Base-by-base conservation (phyloP, 371 early-diverging fungal species). In the Choanephora cucurbitarum region DNA sequence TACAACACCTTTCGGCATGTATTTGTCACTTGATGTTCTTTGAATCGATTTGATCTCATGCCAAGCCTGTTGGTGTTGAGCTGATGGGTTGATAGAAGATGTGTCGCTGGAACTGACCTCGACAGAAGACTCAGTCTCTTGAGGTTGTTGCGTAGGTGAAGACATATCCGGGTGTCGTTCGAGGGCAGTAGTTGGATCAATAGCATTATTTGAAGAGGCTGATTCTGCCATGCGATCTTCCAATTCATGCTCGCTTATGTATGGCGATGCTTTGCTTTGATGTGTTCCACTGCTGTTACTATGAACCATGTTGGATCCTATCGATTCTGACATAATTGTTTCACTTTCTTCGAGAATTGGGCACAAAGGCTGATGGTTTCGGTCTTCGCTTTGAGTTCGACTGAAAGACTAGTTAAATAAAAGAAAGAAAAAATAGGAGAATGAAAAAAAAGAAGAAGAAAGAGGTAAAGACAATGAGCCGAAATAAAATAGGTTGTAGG, bases 271-370 rank as follows among this genome's bases (percentile, higher is more conserved):
- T 32, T n/a, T 22, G n/a, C n/a, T n/a, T n/a, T n/a, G n/a, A n/a
- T n/a, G n/a, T n/a, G n/a, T n/a, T n/a, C n/a, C n/a, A n/a, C n/a
- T n/a, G n/a, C n/a, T n/a, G n/a, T n/a, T n/a, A n/a, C n/a, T n/a
- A n/a, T n/a, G n/a, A n/a, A n/a, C n/a, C n/a, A n/a, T n/a, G 15
- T 61, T 61, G 33, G 61, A 52, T 22, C 24, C 40, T 5, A 40
- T 21, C 1, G 67, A 64, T 43, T 65, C 62, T n/a, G 64, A 62
- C 53, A 59, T 58, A 41, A 68, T 55, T 18, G 56, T 66, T 42
- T 71, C 72, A 21, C 72, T 75, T 66, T 74, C 75, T 67, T 75
- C 75, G 19, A 69, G 41, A 22, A 75, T 75, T 6, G 75, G 69
- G 40, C 52, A 71, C 19, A 75, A 40, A 3, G 55, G 45, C 45